Evolutionary conservation across 1,139 yeast genomes (phyloP), one percentile per base, ranked within the genome.

Genomic region (Yamadazyma sp.): DNA sequence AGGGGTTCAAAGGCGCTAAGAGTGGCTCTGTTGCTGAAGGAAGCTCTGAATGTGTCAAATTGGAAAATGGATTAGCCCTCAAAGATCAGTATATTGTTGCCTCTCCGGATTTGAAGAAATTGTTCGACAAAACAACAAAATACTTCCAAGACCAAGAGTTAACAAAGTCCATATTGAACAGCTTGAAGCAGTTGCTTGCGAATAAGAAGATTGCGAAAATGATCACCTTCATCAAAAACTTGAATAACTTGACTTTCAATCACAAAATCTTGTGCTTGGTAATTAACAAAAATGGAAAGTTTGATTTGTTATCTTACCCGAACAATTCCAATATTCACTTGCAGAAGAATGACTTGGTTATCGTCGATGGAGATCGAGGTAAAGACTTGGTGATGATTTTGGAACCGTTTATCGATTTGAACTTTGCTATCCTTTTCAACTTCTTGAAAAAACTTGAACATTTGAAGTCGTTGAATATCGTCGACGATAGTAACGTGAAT

Each of bases 401-500:
- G 37, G 73, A 70, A 40, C 77, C 78, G 1, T 56, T 69, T 45
- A 66, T 70, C 17, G 64, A 61, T 47, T 60, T 72, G 43, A 65
- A 70, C 43, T 62, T 68, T 53, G 97, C 95, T 1, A 79, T 87
- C 28, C 73, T 87, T 47, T 78, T 92, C 57, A 89, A 89, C 60
- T 84, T 87, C 53, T 64, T 85, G 55, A 84, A 83, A 59, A 84
- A 85, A 58, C 77, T 83, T 53, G 86, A 87, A 53, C 94, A 86
- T 58, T 72, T 83, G 46, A 87, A 86, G 57, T 84, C 89, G 42
- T 79, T 85, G 53, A 83, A 86, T 9, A 66, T 69, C 40, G 48
- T 51, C 27, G 70, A 64, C 46, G 53, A 50, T 30, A 40, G 42
- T 16, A 41, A 43, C 20, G 40, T 45, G 16, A 55, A 55, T 31